Conservation (phyloP, 768 basidiomycete species). For the Grammothele lineata region DNA sequence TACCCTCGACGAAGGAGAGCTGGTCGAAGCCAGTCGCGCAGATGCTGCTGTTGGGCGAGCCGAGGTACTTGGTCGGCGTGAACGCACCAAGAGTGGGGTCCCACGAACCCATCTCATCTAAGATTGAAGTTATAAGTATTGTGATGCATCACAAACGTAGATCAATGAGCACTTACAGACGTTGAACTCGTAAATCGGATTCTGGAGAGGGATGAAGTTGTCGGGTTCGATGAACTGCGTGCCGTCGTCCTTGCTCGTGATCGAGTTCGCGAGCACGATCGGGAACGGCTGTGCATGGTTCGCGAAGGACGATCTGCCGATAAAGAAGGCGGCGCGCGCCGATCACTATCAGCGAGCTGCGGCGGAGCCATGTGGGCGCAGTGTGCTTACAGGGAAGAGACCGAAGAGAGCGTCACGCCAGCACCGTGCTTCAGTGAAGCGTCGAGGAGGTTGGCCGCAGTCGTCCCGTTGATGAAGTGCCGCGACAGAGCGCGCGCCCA, state of each 20-base stretch:
- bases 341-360: no score
- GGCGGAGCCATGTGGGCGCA: no score
- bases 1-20: slow-evolving; percentile 69
- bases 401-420: slow-evolving; percentile 64
- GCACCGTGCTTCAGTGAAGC: slow-evolving; percentile 61
- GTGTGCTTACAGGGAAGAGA: slow-evolving; percentile 32
- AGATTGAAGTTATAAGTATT: slow-evolving; percentile 42
- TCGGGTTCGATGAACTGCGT: slow-evolving; percentile 41
- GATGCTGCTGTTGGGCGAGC: slow-evolving; percentile 54
- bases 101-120: slow-evolving; percentile 67
- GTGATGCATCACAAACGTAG: not conserved
- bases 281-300: slow-evolving; percentile 58
- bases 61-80: slow-evolving; percentile 56
- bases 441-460: slow-evolving; percentile 53
- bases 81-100: slow-evolving; percentile 73
- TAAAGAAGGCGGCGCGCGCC: not conserved
- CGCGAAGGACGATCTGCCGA: slow-evolving; percentile 44
- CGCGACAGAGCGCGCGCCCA: slow-evolving; percentile 66
- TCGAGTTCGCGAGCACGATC: slow-evolving; percentile 55
- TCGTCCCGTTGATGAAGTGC: slow-evolving; percentile 70
- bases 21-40: slow-evolving; percentile 79
- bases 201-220: slow-evolving; percentile 43
- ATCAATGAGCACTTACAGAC: slow-evolving; percentile 8
- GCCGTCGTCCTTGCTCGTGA: slow-evolving; percentile 39
- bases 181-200: slow-evolving; percentile 31